Evolutionary conservation across 306 rosid genomes (phyloP).

Genomic region (Chamaecrista fasciculata): DNA sequence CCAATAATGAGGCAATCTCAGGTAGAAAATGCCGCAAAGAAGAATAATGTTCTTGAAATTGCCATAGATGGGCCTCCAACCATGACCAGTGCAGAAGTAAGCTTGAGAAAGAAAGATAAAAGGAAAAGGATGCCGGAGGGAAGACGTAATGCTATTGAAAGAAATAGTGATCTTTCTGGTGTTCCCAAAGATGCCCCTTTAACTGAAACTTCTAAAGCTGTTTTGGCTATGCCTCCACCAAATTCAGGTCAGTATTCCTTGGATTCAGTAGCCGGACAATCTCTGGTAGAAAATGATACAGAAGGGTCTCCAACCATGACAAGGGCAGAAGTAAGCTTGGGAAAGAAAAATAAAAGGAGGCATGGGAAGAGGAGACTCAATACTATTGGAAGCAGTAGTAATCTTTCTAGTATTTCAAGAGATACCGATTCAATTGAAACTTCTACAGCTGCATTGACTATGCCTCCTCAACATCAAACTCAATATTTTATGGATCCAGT

Average conservation of each 20-base stretch:
- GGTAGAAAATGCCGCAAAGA: conserved; percentile 21
- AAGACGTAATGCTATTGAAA: conserved; percentile 1
- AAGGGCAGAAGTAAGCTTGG: background rate
- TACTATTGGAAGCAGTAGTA: conserved; percentile 13
- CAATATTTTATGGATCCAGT: conserved; percentile 24
- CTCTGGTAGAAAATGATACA: conserved; percentile 21
- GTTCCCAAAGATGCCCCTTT: conserved; percentile 6
- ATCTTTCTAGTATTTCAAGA: background rate
- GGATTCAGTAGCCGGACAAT: conserved; percentile 27
- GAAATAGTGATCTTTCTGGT: conserved; percentile 1
- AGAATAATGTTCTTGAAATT: background rate
- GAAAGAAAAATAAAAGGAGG: background rate
- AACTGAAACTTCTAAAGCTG: conserved; percentile 9
- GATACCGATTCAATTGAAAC: conserved; percentile 12
- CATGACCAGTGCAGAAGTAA: background rate
- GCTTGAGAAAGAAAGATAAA: background rate
- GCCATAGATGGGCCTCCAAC: conserved; percentile 7
- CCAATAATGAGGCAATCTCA: conserved; percentile 21
- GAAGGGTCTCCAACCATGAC: background rate
- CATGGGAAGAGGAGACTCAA: background rate
- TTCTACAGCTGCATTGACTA: background rate
- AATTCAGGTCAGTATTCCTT: conserved; percentile 20
- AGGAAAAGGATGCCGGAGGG: background rate
- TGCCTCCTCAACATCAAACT: conserved; percentile 15
- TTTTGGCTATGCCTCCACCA: conserved; percentile 11